Evolutionary conservation across 331 rosid species (phyloP).

Genomic region (Telfairia occidentalis): DNA sequence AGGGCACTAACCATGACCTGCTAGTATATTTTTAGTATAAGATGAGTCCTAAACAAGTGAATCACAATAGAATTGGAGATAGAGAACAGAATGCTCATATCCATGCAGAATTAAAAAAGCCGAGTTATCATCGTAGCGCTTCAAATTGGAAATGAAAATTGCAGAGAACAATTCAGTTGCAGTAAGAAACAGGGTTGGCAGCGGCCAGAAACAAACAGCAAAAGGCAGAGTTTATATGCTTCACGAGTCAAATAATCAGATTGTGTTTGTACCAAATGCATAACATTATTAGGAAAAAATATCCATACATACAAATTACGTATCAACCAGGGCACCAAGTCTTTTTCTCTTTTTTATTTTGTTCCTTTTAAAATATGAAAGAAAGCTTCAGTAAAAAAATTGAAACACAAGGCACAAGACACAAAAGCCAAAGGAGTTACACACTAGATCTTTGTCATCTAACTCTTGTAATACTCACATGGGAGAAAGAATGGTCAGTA

Average conservation of each 20-base stretch:
- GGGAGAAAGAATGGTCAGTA: constrained; percentile 24
- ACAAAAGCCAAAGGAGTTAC: background rate
- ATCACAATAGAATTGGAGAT: background rate
- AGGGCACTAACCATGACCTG: background rate
- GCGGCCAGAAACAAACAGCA: background rate
- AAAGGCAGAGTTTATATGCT: background rate
- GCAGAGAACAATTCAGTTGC: background rate
- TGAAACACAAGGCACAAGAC: background rate
- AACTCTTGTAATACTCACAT: constrained; percentile 43
- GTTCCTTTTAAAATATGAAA: background rate
- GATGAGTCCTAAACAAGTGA: background rate
- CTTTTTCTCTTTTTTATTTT: background rate
- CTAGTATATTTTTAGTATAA: background rate
- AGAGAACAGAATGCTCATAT: background rate
- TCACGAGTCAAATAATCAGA: background rate
- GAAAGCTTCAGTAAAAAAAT: background rate
- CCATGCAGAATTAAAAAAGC: background rate
- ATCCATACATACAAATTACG: background rate
- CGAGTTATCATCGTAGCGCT: background rate
- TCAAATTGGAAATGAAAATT: background rate
- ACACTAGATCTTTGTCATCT: constrained; percentile 5
- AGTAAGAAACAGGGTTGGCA: background rate
- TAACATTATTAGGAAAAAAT: background rate
- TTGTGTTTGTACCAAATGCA: background rate
- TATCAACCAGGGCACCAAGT: background rate